Evolutionary conservation across 2,329 filamentous ascomycete genomes (phyloP).

Genomic region (Clonostachys byssicola): DNA sequence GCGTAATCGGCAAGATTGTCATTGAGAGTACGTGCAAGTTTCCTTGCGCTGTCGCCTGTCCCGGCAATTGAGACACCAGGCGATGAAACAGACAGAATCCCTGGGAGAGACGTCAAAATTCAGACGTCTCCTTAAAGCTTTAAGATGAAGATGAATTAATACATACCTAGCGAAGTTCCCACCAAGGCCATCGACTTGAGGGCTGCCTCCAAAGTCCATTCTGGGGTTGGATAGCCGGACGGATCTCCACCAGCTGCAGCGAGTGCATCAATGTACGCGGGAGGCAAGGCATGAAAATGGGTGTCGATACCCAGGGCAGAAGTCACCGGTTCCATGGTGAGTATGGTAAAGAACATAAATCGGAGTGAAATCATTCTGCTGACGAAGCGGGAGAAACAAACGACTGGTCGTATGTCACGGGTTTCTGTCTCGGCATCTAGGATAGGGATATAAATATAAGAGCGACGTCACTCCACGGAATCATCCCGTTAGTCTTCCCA

Average conservation of each 20-base stretch:
- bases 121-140: background rate
- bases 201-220: slow-evolving; percentile 5
- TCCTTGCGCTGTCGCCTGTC: slow-evolving; percentile 1
- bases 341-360: too few relatives aligned
- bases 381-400: too few relatives aligned
- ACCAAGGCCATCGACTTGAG: slow-evolving; percentile 4
- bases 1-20: slow-evolving; percentile 1
- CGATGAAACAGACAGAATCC: slow-evolving; percentile 5
- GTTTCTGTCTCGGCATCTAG: too few relatives aligned
- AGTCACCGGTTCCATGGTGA: too few relatives aligned
- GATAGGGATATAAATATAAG: too few relatives aligned
- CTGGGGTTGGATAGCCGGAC: slow-evolving; percentile 4
- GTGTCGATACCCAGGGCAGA: background rate
- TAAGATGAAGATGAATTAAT: background rate
- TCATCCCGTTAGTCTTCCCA: too few relatives aligned
- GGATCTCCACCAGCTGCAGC: slow-evolving; percentile 5
- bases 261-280: slow-evolving; percentile 4
- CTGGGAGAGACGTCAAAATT: background rate
- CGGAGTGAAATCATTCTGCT: too few relatives aligned
- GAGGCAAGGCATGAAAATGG: slow-evolving; percentile 3
- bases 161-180: slow-evolving; percentile 1
- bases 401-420: too few relatives aligned
- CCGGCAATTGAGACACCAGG: slow-evolving; percentile 5
- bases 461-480: too few relatives aligned
- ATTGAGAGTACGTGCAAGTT: slow-evolving; percentile 5